Evolutionary conservation across 768 basidiomycete species (phyloP), one percentile per base, ranked within the genome.

Genomic region (Exsudoporus frostii): DNA sequence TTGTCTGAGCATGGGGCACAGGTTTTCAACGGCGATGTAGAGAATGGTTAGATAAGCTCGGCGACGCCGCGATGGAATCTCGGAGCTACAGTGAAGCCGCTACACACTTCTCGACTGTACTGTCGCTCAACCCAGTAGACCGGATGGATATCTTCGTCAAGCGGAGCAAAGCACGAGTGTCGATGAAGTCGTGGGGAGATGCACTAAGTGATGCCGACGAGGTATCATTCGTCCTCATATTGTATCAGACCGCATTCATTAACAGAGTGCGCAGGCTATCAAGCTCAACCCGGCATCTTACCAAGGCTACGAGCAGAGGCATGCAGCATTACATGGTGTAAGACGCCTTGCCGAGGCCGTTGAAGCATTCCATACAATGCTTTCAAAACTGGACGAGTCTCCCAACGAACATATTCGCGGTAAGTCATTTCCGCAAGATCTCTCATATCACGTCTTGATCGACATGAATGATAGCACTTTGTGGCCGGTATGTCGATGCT

Each of bases 111-210:
- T 56, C 58, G 1, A 13, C 13, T 0, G 25, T 19, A 14, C 15
- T 59, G 29, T 25, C 30, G n/a, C n/a, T n/a, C n/a, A n/a, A n/a
- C n/a, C n/a, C n/a, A n/a, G n/a, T n/a, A n/a, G n/a, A n/a, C n/a
- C n/a, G n/a, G n/a, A n/a, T n/a, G n/a, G 43, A 46, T 10, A 44
- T 46, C n/a, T 24, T 60, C 13, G 6, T 50, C 11, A 51, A 51
- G 36, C 37, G 59, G 1, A 53, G 54, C 39, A 25, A 50, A 38
- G 40, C 15, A 1, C 38, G 36, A 7, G 14, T n/a, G 0, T 4
- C 24, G 15, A 33, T 37, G 30, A 22, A 8, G 3, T 42, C n/a
- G 1, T 59, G 53, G 59, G 38, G 33, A 1, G 45, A 45, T 1
- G 56, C 48, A 3, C 10, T 57, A 15, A 9, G 2, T 8, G 53